Base-by-base conservation (phyloP, 73 alveolate genomes). In the Uronychia setigera region DNA sequence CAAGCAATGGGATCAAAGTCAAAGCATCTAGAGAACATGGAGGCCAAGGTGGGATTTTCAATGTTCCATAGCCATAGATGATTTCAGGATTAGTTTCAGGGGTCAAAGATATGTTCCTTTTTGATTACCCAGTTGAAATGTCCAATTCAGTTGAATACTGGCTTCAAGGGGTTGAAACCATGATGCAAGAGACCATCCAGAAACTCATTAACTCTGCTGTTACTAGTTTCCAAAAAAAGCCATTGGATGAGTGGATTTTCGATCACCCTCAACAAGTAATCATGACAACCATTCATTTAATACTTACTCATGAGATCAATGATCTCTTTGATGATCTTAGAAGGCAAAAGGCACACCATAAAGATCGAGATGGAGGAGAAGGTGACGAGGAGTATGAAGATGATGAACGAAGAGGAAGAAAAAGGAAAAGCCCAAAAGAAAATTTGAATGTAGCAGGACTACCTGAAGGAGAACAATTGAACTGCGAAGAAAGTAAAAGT, bases 241-340 rank as follows among this genome's bases (percentile, higher is more conserved):
- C 94, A n/a, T 81, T 90, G 60, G 96, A 93, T 78, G 97, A 93
- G 81, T 93, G 97, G 96, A 83, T 93, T 59, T 59, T 90, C 19
- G 97, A 93, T 58, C 89, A 86, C 85, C 95, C 96, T 0, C 94
- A 90, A 58, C 92, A 93, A 86, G 86, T 84, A n/a, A 90, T 93
- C 26, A 32, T 88, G 31, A 88, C 97, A 9, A 85, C 96, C 1
- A 76, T 93, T 25, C 91, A 85, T 74, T 77, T 93, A 29, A 86
- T 93, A 35, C 75, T 90, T 0, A 86, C 97, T 19, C 94, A 90
- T 87, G 97, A 93, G 78, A 90, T 93, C 29, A 86, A 91, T 33
- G 97, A 93, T 29, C 31, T 93, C 35, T 81, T 93, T 29, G 92
- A 93, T 34, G 94, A 91, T 5, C 59, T 25, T 19, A 46, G 19